Evolutionary conservation across 768 basidiomycete species (phyloP), one percentile per base, ranked within the genome.

Genomic region (Zangia roseola): DNA sequence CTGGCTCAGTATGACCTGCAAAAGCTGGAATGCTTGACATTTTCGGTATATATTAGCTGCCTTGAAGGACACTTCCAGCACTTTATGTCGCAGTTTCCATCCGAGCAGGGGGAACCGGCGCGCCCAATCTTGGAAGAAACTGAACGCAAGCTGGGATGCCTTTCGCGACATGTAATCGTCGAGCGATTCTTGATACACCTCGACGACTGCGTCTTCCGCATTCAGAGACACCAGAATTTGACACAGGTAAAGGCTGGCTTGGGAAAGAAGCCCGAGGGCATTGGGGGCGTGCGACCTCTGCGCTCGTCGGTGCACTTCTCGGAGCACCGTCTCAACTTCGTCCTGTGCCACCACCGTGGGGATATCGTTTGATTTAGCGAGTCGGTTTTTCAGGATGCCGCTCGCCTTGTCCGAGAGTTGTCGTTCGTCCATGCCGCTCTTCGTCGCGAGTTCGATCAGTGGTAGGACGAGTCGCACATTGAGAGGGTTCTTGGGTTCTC

Each of bases 331-430:
- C 37, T 69, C 65, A 12, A 76, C 68, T 24, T 71, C 70, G 36
- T 64, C 67, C 2, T 36, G 53, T 9, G 49, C 23, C 0, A 49
- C 55, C n/a, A 50, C 52, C 3, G 69, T 64, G 3, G 86, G 84
- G 10, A 79, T 47, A 10, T 88, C 90, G 61, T 87, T 92, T 37
- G 81, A 71, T 63, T 91, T 91, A 47, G 76, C 80, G 49, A 94
- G 74, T 33, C 91, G 81, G 21, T 77, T 78, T 34, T 81, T 81
- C 36, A 97, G 74, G 52, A 97, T 80, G 21, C 88, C 86, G 50
- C 79, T 78, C 1, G 92, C 86, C 70, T 97, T 97, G 65, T 91
- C 87, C 10, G 86, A 78, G n/a, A 98, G 74, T 58, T 97, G 94
- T 38, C 78, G 81, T 67, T 97, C 94, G 67, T 94, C 89, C 23